Conservation (phyloP, 129 eudicot species). For the Cynara cardunculus region DNA sequence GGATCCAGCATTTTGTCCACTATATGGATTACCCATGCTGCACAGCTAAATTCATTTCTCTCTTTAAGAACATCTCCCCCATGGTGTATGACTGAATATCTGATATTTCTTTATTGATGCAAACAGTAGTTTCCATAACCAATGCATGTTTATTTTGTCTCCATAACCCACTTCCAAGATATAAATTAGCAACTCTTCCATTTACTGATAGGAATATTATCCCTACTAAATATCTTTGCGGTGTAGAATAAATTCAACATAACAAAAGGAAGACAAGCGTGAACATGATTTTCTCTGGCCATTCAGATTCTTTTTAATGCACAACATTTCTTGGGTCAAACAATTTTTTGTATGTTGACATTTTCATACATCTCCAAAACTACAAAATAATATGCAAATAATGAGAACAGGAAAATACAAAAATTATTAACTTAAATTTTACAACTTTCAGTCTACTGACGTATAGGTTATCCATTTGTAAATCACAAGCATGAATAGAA, state of each 20-base stretch:
- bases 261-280: not conserved
- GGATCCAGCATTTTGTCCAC: not conserved
- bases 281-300: not conserved
- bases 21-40: not conserved
- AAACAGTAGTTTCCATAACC: too few species aligned
- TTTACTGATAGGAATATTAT: not conserved
- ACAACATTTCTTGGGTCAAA: not conserved
- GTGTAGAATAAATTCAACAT: not conserved
- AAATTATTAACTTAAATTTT: not conserved
- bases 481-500: not conserved
- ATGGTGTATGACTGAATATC: too few species aligned
- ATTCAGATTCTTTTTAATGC: not conserved
- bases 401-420: not conserved
- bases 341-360: not conserved
- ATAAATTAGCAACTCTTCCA: not conserved
- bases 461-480: not conserved
- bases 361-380: not conserved
- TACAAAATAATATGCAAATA: not conserved
- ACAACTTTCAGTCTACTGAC: not conserved
- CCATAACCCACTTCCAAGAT: too few species aligned
- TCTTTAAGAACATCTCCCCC: too few species aligned
- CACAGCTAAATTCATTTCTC: not conserved
- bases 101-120: too few species aligned
- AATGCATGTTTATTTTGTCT: too few species aligned
- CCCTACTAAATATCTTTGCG: not conserved